Evolutionary conservation across 441 rosid species (phyloP), one percentile per base, ranked within the genome.

Genomic region (Adansonia rubrostipa): DNA sequence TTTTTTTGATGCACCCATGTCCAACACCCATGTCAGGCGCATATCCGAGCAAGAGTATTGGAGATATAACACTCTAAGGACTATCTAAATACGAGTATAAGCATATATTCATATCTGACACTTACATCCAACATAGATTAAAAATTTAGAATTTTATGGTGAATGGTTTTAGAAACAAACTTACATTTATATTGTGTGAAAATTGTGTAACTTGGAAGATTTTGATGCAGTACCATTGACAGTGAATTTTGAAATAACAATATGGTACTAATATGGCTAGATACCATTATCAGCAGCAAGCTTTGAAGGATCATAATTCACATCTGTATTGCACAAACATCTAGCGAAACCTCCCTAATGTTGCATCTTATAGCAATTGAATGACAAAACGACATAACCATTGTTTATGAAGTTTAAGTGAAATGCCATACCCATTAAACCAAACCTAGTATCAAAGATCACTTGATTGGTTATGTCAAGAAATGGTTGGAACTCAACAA

Each of bases 351-450:
- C 93, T 5, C 93, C 93, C 0, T 91, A 86, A 90, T 91, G 89
- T 80, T 85, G 87, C 44, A 86, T 87, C 87, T 93, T 93, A 73
- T 95, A 98, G 57, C 98, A 95, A 75, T 92, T 95, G 82, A 93
- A 95, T 36, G 97, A 95, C 73, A 93, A 93, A 69, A 92, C 93
- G 70, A 90, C 87, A 61, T 96, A 81, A 17, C 98, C 98, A 58
- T 95, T 93, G 66, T 90, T 85, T 20, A 84, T 87, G 73, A 95
- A 95, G 48, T 95, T 85, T 7, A 95, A 95, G 85, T 95, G 98
- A 84, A 95, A 91, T 17, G 98, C 98, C 81, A 93, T 90, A 1
- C 99, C 96, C 99, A 93, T 92, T 95, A 95, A 76, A 58, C 99
- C 97, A 81, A 90, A 90, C 80, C 44, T 14, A 54, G 82, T 79